A percentile compares a stretch with the other conserved stretches of the same genome.
phyloP scores from a whole-genome alignment of 106 monocot species.

The Agapanthus africanus region DNA sequence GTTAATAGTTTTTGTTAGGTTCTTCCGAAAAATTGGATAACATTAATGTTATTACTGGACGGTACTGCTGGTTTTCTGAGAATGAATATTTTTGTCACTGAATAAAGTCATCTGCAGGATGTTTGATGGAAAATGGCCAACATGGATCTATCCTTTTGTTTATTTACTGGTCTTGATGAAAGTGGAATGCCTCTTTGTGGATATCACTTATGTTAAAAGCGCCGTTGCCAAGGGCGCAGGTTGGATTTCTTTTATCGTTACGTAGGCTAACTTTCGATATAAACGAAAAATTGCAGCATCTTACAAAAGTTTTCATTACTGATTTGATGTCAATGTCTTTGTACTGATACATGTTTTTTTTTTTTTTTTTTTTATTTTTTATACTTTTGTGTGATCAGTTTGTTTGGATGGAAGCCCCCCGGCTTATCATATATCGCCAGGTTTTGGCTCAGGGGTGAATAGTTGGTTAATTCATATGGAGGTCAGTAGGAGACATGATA shows the following conservation, averaged over 20 bases:
- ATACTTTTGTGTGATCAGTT: slow-evolving; percentile 22
- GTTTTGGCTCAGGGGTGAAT: slow-evolving; percentile 41
- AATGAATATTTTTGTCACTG: too few species aligned
- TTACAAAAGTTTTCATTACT: background rate
- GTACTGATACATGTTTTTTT: background rate
- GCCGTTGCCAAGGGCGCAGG: slow-evolving; percentile 46
- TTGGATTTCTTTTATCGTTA: background rate
- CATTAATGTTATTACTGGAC: too few species aligned
- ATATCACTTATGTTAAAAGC: slow-evolving; percentile 30
- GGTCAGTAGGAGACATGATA: too few species aligned
- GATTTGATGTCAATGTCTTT: background rate
- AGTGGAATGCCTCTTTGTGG: slow-evolving; percentile 16
- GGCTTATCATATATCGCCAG: slow-evolving; percentile 50
- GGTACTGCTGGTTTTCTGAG: too few species aligned
- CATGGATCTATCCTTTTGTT: slow-evolving; percentile 15
- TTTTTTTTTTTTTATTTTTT: too few species aligned
- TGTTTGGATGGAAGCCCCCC: slow-evolving; percentile 61
- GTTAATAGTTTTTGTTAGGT: too few species aligned
- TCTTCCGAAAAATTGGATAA: too few species aligned
- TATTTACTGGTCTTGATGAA: slow-evolving; percentile 10
- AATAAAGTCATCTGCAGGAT: too few species aligned
- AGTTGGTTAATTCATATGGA: slow-evolving; percentile 57
- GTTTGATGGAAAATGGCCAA: background rate
- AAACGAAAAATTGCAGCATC: background rate
- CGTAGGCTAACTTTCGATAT: too few species aligned